Percentiles rank a stretch among this genome's conserved stretches.
phyloP scores from a whole-genome alignment of 305 asterid species.

The Euphrasia arctica region DNA sequence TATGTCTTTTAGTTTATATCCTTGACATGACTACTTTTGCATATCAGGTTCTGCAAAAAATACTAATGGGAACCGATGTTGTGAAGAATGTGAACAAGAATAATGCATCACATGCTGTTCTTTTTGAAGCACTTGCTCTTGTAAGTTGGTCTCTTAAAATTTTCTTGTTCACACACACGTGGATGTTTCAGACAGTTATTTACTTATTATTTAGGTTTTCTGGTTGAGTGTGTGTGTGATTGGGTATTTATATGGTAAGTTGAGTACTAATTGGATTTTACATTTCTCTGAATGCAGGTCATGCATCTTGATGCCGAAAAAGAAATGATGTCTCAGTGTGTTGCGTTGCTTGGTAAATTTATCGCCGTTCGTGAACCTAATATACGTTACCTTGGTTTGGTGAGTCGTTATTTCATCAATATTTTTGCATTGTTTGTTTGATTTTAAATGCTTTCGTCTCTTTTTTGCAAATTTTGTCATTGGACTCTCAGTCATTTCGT shows the following conservation, averaged over 20 bases:
- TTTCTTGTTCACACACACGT: constrained; percentile 27
- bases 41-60: constrained; percentile 87
- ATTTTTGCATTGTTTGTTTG: constrained; percentile 17
- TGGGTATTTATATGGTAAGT: constrained; percentile 1
- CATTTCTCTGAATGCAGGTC: constrained; percentile 50
- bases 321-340: constrained; percentile 99
- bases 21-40: constrained; percentile 18
- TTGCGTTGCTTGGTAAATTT: constrained; percentile 98
- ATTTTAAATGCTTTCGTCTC: constrained; percentile 14
- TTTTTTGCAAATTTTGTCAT: constrained; percentile 21
- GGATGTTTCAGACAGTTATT: constrained; percentile 10
- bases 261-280: constrained; percentile 17
- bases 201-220: not conserved
- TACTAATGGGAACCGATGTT: constrained; percentile 97
- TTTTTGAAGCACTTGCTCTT: constrained; percentile 98
- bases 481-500: constrained; percentile 22
- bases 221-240: not conserved
- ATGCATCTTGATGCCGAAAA: constrained; percentile 99
- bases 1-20: constrained; percentile 22
- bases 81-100: constrained; percentile 99
- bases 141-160: constrained; percentile 51
- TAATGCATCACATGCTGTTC: constrained; percentile 99
- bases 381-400: constrained; percentile 98
- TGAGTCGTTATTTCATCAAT: constrained; percentile 38
- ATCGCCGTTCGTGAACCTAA: constrained; percentile 99